A percentile compares a stretch with the other conserved stretches of the same genome.
These are phyloP conservation scores for Neonothopanus nambi DNA, from an alignment of 1,284 basidiomycete genomes.

Conservation along the genomic window DNA sequence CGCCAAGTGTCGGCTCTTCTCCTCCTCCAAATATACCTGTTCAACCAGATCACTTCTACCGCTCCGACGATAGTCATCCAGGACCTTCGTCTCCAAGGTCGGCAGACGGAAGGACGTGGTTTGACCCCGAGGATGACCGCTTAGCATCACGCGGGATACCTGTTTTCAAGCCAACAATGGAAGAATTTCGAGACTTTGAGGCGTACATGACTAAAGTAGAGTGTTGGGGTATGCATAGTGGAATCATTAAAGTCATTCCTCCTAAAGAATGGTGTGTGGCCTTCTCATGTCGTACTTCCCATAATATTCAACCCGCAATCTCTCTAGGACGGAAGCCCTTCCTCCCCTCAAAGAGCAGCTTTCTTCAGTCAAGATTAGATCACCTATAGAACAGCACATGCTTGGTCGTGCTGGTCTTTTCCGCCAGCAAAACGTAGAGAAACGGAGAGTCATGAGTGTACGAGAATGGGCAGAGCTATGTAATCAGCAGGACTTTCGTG, in stretches of 20 bases:
- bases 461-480: constrained; percentile 90
- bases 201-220: constrained; percentile 84
- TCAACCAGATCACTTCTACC: constrained; percentile 83
- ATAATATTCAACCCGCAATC: constrained; percentile 3
- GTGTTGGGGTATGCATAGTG: constrained; percentile 84
- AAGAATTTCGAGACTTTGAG: constrained; percentile 88
- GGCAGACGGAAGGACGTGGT: constrained; percentile 58
- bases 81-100: constrained; percentile 7
- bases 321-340: constrained; percentile 69
- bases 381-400: constrained; percentile 92
- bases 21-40: constrained; percentile 51
- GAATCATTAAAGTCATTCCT: constrained; percentile 93
- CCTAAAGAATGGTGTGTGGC: constrained; percentile 84
- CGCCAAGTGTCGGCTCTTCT: constrained; percentile 50
- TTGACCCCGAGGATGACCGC: constrained; percentile 82
- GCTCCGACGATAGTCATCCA: constrained; percentile 6
- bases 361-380: constrained; percentile 73
- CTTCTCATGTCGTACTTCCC: neutral
- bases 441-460: constrained; percentile 78
- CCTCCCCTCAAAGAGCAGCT: constrained; percentile 71
- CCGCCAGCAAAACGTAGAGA: constrained; percentile 90
- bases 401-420: constrained; percentile 84
- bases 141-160: constrained; percentile 87
- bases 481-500: constrained; percentile 62
- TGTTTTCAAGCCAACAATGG: constrained; percentile 89